Percentiles rank a stretch among this genome's conserved stretches.
These are phyloP conservation scores for Begonia peltatifolia DNA, from an alignment of 306 rosid species.

Conservation along the genomic window DNA sequence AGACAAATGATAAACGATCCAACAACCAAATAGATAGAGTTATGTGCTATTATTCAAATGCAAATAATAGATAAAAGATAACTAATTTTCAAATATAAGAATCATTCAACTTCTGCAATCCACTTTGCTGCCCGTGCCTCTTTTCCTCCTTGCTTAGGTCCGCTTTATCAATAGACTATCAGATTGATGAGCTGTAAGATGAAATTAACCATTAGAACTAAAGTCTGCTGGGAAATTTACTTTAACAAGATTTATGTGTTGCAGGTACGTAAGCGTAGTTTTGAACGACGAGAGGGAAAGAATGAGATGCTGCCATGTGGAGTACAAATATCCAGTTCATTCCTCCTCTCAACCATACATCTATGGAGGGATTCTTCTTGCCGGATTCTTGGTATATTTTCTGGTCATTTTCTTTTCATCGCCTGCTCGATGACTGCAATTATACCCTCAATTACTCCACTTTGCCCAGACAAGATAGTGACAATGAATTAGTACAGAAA, in stretches of 20 bases:
- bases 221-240: too few relatives aligned
- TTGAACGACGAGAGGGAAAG: slow-evolving; percentile 59
- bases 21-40: too few relatives aligned
- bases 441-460: background rate
- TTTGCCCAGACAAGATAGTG: background rate
- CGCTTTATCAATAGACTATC: too few relatives aligned
- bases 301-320: slow-evolving; percentile 77
- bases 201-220: too few relatives aligned
- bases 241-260: slow-evolving; percentile 7
- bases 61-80: too few relatives aligned
- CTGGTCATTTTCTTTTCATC: slow-evolving; percentile 75
- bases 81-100: too few relatives aligned
- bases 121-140: too few relatives aligned
- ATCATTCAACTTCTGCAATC: too few relatives aligned
- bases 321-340: slow-evolving; percentile 71
- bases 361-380: slow-evolving; percentile 81
- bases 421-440: slow-evolving; percentile 51
- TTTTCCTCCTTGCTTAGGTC: too few relatives aligned
- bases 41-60: too few relatives aligned
- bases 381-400: slow-evolving; percentile 87
- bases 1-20: too few relatives aligned
- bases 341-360: slow-evolving; percentile 69
- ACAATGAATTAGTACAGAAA: background rate
- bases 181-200: too few relatives aligned
- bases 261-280: slow-evolving; percentile 79